Evolutionary conservation across 495 filamentous ascomycete genomes (phyloP).

Genomic region (Aspergillus egyptiacus): DNA sequence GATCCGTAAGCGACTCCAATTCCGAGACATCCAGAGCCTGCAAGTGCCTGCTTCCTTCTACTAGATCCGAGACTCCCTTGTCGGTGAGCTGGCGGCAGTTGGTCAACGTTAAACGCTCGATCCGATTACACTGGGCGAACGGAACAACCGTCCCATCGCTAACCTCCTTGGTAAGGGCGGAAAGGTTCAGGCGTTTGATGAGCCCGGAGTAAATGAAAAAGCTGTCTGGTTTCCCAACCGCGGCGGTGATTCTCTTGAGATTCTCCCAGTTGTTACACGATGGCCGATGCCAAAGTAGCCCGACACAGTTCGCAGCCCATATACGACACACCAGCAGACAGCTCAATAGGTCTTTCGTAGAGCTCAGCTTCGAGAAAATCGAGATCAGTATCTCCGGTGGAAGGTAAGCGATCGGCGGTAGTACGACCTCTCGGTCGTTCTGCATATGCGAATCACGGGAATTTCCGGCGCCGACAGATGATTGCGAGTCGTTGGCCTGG

Average conservation of each 20-base stretch:
- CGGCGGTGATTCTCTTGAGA: conserved; percentile 67
- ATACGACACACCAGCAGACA: conserved; percentile 89
- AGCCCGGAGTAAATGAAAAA: conserved; percentile 84
- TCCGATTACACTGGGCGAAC: conserved; percentile 75
- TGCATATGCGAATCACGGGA: conserved; percentile 61
- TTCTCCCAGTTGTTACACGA: conserved; percentile 80
- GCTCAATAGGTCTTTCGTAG: conserved; percentile 66
- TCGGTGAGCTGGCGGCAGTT: conserved; percentile 85
- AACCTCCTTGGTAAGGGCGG: conserved; percentile 65
- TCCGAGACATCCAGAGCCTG: conserved; percentile 89
- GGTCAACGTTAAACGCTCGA: conserved; percentile 91
- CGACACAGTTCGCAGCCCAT: conserved; percentile 90
- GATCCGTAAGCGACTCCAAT: conserved; percentile 71
- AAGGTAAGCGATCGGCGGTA: conserved; percentile 73
- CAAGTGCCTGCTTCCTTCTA: conserved; percentile 73
- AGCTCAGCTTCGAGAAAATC: conserved; percentile 79
- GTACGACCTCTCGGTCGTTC: conserved; percentile 47
- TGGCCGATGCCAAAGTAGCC: conserved; percentile 90
- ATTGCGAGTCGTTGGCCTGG: conserved; percentile 81
- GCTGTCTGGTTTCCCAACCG: conserved; percentile 60
- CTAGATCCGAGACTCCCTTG: conserved; percentile 67
- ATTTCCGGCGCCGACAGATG: conserved; percentile 75
- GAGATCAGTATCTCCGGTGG: conserved; percentile 92
- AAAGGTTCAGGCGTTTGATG: conserved; percentile 85
- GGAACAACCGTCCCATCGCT: conserved; percentile 86